Evolutionary conservation across 805 yeast species (phyloP).

Genomic region (Zygosaccharomyces gambellarensis): DNA sequence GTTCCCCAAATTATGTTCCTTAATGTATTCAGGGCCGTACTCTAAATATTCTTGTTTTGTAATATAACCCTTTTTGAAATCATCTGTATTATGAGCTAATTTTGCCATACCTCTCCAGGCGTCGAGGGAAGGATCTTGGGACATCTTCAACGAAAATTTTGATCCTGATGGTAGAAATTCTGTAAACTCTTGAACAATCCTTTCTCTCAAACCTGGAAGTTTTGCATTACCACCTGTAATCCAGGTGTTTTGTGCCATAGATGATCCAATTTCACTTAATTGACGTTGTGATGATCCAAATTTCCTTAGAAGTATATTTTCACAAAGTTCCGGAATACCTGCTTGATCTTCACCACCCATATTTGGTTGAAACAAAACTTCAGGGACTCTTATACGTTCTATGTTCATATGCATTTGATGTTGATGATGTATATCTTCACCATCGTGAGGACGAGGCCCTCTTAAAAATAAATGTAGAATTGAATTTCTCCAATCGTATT

Average conservation of each 20-base stretch:
- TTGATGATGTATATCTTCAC: constrained; percentile 75
- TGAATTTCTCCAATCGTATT: constrained; percentile 80
- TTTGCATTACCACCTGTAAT: constrained; percentile 81
- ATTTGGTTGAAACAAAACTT: constrained; percentile 83
- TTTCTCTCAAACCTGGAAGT: constrained; percentile 57
- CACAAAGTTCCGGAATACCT: constrained; percentile 76
- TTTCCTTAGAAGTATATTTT: constrained; percentile 58
- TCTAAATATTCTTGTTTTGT: constrained; percentile 77
- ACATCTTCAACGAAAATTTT: constrained; percentile 54
- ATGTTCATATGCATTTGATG: constrained; percentile 88
- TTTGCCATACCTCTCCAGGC: constrained; percentile 94
- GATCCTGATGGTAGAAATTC: constrained; percentile 66
- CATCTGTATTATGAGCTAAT: constrained; percentile 54
- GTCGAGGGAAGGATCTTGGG: constrained; percentile 67
- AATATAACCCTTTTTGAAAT: constrained; percentile 44
- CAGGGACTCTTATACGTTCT: constrained; percentile 90
- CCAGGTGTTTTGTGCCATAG: constrained; percentile 55
- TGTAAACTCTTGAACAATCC: constrained; percentile 67
- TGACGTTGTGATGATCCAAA: constrained; percentile 52
- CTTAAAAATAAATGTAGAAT: constrained; percentile 76
- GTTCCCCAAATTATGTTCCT: constrained; percentile 80
- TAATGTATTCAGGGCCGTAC: constrained; percentile 82
- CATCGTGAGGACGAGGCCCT: constrained; percentile 84
- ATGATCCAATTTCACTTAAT: constrained; percentile 29
- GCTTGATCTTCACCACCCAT: constrained; percentile 96